These are phyloP conservation scores for Termitomyces sp. DNA, from an alignment of 768 basidiomycete species.

Conservation along the genomic window DNA sequence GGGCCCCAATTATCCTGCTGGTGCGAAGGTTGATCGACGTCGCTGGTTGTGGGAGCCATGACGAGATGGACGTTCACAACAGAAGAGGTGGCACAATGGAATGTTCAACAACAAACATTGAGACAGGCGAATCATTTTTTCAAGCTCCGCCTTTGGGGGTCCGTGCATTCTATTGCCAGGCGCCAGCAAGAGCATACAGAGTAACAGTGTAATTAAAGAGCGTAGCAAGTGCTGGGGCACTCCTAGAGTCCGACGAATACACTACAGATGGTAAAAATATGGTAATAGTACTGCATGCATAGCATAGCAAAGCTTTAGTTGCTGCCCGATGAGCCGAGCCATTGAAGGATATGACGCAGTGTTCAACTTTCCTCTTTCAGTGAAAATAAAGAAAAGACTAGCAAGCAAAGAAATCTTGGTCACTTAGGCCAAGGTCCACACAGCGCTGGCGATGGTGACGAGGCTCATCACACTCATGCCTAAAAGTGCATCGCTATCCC, in stretches of 20 bases:
- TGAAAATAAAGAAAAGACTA: background rate
- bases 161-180: constrained; percentile 13
- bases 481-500: constrained; percentile 26
- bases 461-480: constrained; percentile 29
- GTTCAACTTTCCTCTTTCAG: background rate
- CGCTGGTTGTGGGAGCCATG: constrained; percentile 15
- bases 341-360: background rate
- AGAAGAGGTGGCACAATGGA: constrained; percentile 1
- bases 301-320: constrained; percentile 3
- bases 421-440: constrained; percentile 35
- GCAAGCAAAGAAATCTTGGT: background rate
- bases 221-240: constrained; percentile 9
- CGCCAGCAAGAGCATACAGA: background rate
- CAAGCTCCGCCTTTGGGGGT: constrained; percentile 13
- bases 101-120: constrained; percentile 9
- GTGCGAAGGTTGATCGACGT: constrained; percentile 25
- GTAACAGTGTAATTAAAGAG: constrained; percentile 2
- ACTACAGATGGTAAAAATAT: constrained; percentile 12
- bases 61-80: constrained; percentile 5
- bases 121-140: constrained; percentile 9
- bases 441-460: constrained; percentile 32
- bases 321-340: background rate
- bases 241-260: constrained; percentile 9
- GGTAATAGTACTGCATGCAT: constrained; percentile 6
- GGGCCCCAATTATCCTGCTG: constrained; percentile 45